These are phyloP conservation scores for Musa schizocarpa DNA, from an alignment of 176 grass and related monocot genomes.

Conservation along the genomic window DNA sequence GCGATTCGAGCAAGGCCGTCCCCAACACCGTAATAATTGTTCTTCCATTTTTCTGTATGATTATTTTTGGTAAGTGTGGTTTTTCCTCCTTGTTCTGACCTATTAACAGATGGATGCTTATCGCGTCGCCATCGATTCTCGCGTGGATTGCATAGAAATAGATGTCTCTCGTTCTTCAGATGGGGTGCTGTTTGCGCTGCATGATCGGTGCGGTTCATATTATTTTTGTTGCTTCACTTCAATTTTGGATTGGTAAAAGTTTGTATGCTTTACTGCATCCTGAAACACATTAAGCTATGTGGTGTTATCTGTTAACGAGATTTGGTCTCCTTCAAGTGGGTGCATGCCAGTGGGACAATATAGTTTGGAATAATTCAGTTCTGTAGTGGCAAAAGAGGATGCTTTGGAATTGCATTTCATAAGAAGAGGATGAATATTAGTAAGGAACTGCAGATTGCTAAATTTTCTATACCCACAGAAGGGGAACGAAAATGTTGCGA, in stretches of 20 bases:
- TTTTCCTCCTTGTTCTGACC: background rate
- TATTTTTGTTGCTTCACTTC: background rate
- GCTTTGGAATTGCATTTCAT: no score
- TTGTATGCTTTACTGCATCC: background rate
- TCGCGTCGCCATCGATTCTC: slow-evolving; percentile 44
- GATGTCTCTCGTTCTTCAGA: slow-evolving; percentile 76
- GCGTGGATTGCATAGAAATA: slow-evolving; percentile 79
- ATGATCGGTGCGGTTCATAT: slow-evolving; percentile 50
- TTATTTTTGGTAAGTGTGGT: background rate
- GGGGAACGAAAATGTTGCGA: no score
- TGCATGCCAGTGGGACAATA: no score
- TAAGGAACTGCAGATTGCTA: no score
- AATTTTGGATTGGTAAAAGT: background rate
- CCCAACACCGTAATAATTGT: slow-evolving; percentile 40
- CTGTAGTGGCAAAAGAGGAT: no score
- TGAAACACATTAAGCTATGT: no score
- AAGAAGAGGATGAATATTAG: no score
- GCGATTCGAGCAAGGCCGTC: slow-evolving; percentile 61
- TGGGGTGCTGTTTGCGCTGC: slow-evolving; percentile 57
- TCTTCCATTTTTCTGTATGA: slow-evolving; percentile 2
- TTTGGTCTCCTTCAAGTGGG: no score
- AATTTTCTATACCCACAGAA: no score
- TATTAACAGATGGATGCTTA: slow-evolving; percentile 65
- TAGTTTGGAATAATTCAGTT: no score
- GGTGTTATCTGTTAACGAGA: no score